These are phyloP conservation scores for Copromyces sp. DNA, from an alignment of 495 filamentous ascomycete genomes.

Conservation along the genomic window DNA sequence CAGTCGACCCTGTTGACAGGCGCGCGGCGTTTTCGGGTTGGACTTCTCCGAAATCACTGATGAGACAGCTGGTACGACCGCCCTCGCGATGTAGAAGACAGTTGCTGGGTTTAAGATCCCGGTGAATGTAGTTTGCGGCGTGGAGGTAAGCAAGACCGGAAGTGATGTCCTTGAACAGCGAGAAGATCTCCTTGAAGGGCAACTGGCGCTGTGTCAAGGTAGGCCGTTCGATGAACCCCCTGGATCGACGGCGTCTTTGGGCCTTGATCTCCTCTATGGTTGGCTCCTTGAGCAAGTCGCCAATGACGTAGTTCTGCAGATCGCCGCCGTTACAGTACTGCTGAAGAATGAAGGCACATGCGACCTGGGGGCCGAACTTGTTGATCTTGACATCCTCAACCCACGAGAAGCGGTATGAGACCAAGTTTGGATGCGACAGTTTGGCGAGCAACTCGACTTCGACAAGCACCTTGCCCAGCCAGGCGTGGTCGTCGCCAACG, in stretches of 20 bases:
- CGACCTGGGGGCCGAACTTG: conserved; percentile 80
- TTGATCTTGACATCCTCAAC: conserved; percentile 79
- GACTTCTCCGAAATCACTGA: conserved; percentile 96
- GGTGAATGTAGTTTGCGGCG: conserved; percentile 87
- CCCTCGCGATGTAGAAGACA: conserved; percentile 77
- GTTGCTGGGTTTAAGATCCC: conserved; percentile 92
- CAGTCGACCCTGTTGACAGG: conserved; percentile 84
- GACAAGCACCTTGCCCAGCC: conserved; percentile 84
- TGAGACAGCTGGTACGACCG: conserved; percentile 62
- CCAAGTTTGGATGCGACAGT: conserved; percentile 88
- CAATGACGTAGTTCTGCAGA: conserved; percentile 71
- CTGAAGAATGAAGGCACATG: conserved; percentile 93
- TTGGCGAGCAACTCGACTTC: conserved; percentile 90
- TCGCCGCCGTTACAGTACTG: conserved; percentile 97
- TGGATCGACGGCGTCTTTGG: conserved; percentile 68
- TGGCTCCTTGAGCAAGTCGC: conserved; percentile 46
- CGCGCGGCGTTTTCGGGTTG: conserved; percentile 70
- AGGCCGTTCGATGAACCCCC: conserved; percentile 38
- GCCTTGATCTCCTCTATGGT: conserved; percentile 81
- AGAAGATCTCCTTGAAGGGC: conserved; percentile 85
- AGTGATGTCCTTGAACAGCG: conserved; percentile 92
- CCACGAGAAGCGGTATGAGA: conserved; percentile 96
- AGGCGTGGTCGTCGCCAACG: conserved; percentile 88
- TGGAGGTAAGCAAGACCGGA: conserved; percentile 87
- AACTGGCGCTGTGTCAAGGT: conserved; percentile 48